These are phyloP conservation scores for Neofusicoccum sp. DNA, from an alignment of 2,329 filamentous ascomycete species.

Conservation along the genomic window DNA sequence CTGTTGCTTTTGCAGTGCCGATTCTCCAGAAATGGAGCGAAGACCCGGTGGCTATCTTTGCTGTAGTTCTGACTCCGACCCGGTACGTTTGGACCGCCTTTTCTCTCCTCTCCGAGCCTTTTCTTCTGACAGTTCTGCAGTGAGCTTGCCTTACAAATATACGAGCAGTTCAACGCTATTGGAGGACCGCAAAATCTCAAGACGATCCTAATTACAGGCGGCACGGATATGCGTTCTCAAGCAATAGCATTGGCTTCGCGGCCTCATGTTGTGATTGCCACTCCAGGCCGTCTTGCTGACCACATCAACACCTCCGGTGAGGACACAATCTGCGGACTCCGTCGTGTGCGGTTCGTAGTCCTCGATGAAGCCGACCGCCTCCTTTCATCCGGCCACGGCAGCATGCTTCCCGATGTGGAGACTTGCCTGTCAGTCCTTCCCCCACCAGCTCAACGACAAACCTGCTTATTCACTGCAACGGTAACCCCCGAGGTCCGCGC, in stretches of 20 bases:
- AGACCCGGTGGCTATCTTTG: slow-evolving; percentile 90
- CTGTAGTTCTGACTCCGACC: slow-evolving; percentile 84
- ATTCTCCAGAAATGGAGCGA: slow-evolving; percentile 92
- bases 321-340: slow-evolving; percentile 82
- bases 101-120: background rate
- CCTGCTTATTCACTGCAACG: slow-evolving; percentile 92
- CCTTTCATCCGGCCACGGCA: slow-evolving; percentile 73
- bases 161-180: slow-evolving; percentile 93
- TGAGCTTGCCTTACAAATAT: slow-evolving; percentile 93
- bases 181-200: slow-evolving; percentile 87
- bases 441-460: slow-evolving; percentile 78
- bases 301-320: slow-evolving; percentile 90
- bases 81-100: slow-evolving; percentile 51
- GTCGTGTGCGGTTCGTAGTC: slow-evolving; percentile 80
- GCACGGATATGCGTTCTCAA: slow-evolving; percentile 88
- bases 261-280: slow-evolving; percentile 92
- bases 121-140: slow-evolving; percentile 41
- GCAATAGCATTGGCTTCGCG: slow-evolving; percentile 79
- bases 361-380: slow-evolving; percentile 95
- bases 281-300: slow-evolving; percentile 88
- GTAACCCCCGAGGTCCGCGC: slow-evolving; percentile 90
- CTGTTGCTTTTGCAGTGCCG: slow-evolving; percentile 90
- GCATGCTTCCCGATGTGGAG: slow-evolving; percentile 93
- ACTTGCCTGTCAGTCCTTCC: slow-evolving; percentile 84
- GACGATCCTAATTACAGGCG: slow-evolving; percentile 85